Conservation (phyloP, 2,329 filamentous ascomycete species). For the Metarhizium album region DNA sequence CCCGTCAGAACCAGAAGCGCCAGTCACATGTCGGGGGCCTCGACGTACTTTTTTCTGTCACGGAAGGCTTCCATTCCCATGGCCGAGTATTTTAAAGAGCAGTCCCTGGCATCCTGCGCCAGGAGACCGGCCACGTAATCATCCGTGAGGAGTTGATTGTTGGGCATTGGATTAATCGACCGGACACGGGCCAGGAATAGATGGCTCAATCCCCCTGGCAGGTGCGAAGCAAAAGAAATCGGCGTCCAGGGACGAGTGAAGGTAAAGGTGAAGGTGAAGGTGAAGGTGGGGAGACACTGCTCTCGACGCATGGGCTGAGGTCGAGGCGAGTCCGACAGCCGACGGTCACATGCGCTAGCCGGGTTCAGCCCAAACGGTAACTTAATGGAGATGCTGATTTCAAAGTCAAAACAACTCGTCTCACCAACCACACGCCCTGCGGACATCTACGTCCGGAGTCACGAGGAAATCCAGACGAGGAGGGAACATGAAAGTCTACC, state of each 20-base stretch:
- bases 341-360: constrained; percentile 5
- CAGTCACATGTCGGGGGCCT: not conserved
- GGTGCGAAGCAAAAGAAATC: not conserved
- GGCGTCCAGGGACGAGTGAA: not conserved
- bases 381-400: no score
- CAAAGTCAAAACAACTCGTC: constrained; percentile 8
- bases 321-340: not conserved
- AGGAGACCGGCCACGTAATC: constrained; percentile 75
- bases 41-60: constrained; percentile 34
- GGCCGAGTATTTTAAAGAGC: constrained; percentile 61
- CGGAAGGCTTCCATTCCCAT: constrained; percentile 55
- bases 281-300: not conserved
- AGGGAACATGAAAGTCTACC: no score
- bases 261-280: not conserved
- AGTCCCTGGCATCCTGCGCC: constrained; percentile 65
- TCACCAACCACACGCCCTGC: not conserved
- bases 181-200: not conserved
- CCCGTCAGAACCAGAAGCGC: not conserved
- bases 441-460: not conserved
- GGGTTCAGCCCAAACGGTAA: constrained; percentile 3
- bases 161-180: constrained; percentile 21
- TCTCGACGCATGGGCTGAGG: not conserved
- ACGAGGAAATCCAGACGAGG: not conserved
- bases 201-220: not conserved
- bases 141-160: constrained; percentile 51